These are phyloP conservation scores for Alternaria solani DNA, from an alignment of 2,329 filamentous ascomycete species.

Conservation along the genomic window DNA sequence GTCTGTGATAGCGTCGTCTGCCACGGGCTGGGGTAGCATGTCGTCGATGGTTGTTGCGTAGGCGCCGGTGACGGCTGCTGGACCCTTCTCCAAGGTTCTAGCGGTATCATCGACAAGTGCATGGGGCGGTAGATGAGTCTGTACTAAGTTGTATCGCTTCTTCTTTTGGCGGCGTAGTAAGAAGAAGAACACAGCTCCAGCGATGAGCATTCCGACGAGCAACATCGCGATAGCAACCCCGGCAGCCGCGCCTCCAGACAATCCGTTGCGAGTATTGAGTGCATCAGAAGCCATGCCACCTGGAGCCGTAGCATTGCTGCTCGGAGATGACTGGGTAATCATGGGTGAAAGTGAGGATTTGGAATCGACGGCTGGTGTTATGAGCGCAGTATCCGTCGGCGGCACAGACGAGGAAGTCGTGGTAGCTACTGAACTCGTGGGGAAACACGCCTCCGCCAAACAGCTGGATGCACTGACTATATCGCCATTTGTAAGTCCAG, in stretches of 20 bases:
- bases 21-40: slow-evolving; percentile 31
- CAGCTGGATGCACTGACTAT: too few relatives aligned
- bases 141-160: background rate
- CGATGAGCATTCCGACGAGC: slow-evolving; percentile 25
- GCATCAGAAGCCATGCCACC: too few relatives aligned
- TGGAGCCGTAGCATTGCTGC: too few relatives aligned
- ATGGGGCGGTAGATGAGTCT: rapidly evolving
- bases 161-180: background rate
- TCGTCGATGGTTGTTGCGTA: slow-evolving; percentile 16
- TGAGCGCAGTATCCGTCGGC: too few relatives aligned
- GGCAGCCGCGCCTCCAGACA: slow-evolving; percentile 23
- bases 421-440: too few relatives aligned
- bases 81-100: background rate
- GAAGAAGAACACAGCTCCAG: background rate
- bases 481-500: too few relatives aligned
- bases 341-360: too few relatives aligned
- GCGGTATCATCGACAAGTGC: background rate
- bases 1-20: slow-evolving; percentile 30
- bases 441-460: too few relatives aligned
- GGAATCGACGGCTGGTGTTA: too few relatives aligned
- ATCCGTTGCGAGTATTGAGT: slow-evolving; percentile 1
- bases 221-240: slow-evolving; percentile 32
- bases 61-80: background rate
- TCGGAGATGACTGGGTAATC: too few relatives aligned
- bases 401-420: too few relatives aligned